Evolutionary conservation across 352 stramenopile genomes (phyloP), one percentile per base, ranked within the genome.

Genomic region (Globisporangium echinulatum): DNA sequence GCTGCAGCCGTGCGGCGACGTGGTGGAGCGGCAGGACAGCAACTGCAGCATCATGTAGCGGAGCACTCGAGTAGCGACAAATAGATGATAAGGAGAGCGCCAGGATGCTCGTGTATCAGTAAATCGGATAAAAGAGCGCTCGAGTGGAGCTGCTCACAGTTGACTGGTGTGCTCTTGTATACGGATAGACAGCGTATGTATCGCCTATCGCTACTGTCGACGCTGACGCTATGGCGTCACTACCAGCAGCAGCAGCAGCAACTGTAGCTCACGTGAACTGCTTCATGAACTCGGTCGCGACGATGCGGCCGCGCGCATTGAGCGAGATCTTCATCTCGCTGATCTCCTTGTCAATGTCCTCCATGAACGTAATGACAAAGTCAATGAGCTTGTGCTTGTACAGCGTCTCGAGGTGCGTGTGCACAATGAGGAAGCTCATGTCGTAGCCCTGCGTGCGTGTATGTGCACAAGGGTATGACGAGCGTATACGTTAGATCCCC

Each of bases 301-400:
- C 93, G 56, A 96, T 95, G 58, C 94, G 79, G 44, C 90, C 92
- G 54, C 94, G 85, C 10, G 92, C 88, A 66, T 98, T 98, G 49
- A 98, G 81, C 48, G 91, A 92, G 71, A 98, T 98, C 67, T 98
- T 98, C 93, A 98, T 98, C 40, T 90, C 92, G 66, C 90, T 98
- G 74, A 98, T 98, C 70, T 98, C 94, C 75, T 97, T 97, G 81
- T 98, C 94, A 61, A 98, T 98, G 60, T 98, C 95, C 70, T 98
- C 92, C 94, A 98, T 98, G 76, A 98, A 98, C 65, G 96, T 86
- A 68, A 98, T 97, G 71, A 98, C 94, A 64, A 98, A 98, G 72
- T 98, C 90, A 55, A 98, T 94, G 51, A 98, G 77, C 75, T 98
- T 98, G 75, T 98, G 90, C 72, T 98, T 98, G 85, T 96, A 97